phyloP scores from a whole-genome alignment of 495 filamentous ascomycete species.

The Sordaria brevicollis region DNA sequence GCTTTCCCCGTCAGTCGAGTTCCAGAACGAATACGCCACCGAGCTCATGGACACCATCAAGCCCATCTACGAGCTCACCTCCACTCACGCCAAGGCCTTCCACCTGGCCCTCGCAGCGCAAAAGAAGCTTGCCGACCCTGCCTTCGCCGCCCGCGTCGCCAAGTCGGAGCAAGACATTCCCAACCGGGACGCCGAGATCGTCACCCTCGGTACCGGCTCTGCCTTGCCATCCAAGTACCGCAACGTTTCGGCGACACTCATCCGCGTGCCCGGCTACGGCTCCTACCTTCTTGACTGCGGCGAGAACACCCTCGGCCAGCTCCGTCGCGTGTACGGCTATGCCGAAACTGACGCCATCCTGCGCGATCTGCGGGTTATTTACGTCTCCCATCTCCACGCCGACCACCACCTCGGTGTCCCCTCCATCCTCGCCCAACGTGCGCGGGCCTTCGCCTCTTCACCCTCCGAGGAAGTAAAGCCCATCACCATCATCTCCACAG shows the following conservation, averaged over 20 bases:
- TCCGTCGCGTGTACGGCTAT: conserved; percentile 59
- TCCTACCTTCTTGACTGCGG: conserved; percentile 85
- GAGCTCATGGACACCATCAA: conserved; percentile 42
- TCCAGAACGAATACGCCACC: conserved; percentile 40
- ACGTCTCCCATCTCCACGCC: conserved; percentile 91
- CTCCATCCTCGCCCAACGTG: conserved; percentile 69
- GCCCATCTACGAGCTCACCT: conserved; percentile 29
- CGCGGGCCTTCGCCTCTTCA: not conserved
- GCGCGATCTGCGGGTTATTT: conserved; percentile 70
- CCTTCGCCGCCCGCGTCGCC: conserved; percentile 28
- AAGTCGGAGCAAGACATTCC: conserved; percentile 46
- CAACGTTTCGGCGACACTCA: conserved; percentile 82
- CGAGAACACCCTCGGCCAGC: conserved; percentile 87
- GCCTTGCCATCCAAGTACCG: conserved; percentile 83
- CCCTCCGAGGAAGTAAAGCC: conserved; percentile 32
- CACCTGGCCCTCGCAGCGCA: conserved; percentile 39
- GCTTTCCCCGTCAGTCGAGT: conserved; percentile 52
- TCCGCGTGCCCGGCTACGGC: conserved; percentile 73
- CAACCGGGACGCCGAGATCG: conserved; percentile 66
- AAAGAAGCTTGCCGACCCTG: conserved; percentile 26
- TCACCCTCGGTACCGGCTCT: conserved; percentile 83
- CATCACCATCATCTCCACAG: conserved; percentile 10
- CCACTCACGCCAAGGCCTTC: conserved; percentile 31
- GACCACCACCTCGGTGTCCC: conserved; percentile 88
- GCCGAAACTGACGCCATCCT: conserved; percentile 58